Evolutionary conservation across 129 eudicot species (phyloP).

Genomic region (Silybum marianum): DNA sequence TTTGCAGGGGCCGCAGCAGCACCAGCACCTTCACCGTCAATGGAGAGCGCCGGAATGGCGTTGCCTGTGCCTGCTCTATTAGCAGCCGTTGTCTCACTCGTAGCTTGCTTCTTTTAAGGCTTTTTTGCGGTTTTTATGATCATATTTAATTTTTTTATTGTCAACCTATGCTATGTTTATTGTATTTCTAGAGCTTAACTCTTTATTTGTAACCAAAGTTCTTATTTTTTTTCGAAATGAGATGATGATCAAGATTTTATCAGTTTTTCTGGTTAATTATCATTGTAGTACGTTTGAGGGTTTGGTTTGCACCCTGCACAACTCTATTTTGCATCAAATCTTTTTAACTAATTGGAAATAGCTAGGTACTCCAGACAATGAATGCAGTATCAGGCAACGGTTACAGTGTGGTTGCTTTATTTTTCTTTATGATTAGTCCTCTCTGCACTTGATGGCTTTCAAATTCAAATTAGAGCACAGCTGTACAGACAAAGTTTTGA

Average conservation of each 20-base stretch:
- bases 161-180: background rate
- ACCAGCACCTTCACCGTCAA: conserved; percentile 53
- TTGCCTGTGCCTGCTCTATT: conserved; percentile 40
- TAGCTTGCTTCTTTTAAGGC: conserved; percentile 42
- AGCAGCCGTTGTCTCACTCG: conserved; percentile 33
- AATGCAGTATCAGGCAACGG: too few relatives aligned
- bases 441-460: too few relatives aligned
- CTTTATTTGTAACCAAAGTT: background rate
- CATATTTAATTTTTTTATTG: background rate
- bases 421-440: too few relatives aligned
- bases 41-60: conserved; percentile 44
- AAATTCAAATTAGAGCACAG: too few relatives aligned
- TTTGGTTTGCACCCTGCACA: too few relatives aligned
- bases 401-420: too few relatives aligned
- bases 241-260: conserved; percentile 7
- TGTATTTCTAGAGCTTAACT: conserved; percentile 19
- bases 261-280: background rate
- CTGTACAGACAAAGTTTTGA: too few relatives aligned
- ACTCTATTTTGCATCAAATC: too few relatives aligned
- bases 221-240: background rate
- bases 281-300: background rate
- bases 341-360: too few relatives aligned
- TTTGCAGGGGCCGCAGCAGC: conserved; percentile 26
- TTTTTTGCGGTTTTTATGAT: background rate
- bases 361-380: too few relatives aligned